Base-by-base conservation (phyloP, 805 yeast species). In the Suhomyces faveliae region DNA sequence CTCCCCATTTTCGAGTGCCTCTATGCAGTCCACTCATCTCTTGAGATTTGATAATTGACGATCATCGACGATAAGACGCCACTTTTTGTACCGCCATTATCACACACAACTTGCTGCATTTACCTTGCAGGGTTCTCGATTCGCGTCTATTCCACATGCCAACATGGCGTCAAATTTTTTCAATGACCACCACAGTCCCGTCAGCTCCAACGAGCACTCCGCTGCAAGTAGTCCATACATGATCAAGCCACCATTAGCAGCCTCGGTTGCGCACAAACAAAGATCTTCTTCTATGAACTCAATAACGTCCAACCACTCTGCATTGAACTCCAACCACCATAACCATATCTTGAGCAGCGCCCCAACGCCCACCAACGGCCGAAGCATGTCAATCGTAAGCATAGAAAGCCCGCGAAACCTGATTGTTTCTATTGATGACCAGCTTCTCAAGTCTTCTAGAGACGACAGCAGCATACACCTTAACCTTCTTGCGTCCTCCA, bases 361-460 rank as follows among this genome's bases (percentile, higher is more conserved):
- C 27, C 46, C 52, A 4, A 52, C 54, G 9, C 56, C 61, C 42
- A 58, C 55, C 25, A 59, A 61, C 27, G 56, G 58, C 19, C 53
- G 76, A 37, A 65, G 72, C 51, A 60, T 70, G 63, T 66, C 73
- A 11, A 62, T 70, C 10, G 66, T 64, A 15, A 64, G 71, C 53
- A 49, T 70, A 42, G 76, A 67, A 40, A 63, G 68, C 53, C 74
- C 75, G 3, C 58, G 76, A 35, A 72, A 72, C 51, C 67, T 73
- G 22, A 71, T 72, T 12, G 70, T 68, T 4, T 67, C 73, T 9
- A 58, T 67, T 1, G 77, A 72, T 45, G 77, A 72, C 45, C 52
- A 49, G 30, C 49, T 58, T 40, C 42, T 55, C 15, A 55, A 64
- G 24, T 62, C 62, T 22, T 61, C 70, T 1, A 52, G 76, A 42